Evolutionary conservation across 805 yeast genomes (phyloP), one percentile per base, ranked within the genome.

Genomic region (Yueomyces sinensis): DNA sequence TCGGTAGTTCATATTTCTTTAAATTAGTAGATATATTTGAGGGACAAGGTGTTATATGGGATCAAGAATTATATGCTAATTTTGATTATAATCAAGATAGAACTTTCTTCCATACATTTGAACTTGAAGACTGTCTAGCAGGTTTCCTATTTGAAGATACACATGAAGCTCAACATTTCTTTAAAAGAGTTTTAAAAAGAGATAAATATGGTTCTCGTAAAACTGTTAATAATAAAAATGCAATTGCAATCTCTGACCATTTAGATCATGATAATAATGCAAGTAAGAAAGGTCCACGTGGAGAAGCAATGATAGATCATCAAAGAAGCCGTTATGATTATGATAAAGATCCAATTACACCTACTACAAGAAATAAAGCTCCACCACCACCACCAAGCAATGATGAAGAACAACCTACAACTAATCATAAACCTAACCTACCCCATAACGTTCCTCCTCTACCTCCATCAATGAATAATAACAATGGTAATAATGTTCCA

Each of bases 11-110:
- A 0, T 86, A 82, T 50, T 91, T 86, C 55, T 65, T 91, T 31
- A 91, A 91, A 54, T 54, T 91, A 35, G 93, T 91, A 5, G 98
- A 91, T 50, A 74, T 89, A 23, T 50, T 65, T 27, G 94, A 93
- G 5, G 70, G 74, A 41, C 64, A 80, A 29, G 97, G 97, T 25
- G 94, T 91, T 0, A 44, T 91, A 0, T 91, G 98, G 98, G 98
- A 91, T 56, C 98, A 91, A 57, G 98, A 91, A 57, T 59, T 91
- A 32, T 89, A 82, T 49, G 76, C 83, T 11, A 79, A 82, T 47
- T 86, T 91, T 56, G 77, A 78, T 46, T 91, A 91, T 58, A 73
- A 82, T 50, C 97, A 91, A 57, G 98, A 91, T 56, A 71, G 98
- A 23, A 76, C 94, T 28, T 91, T 83, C 58, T 91, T 91, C 67